Percentiles rank a stretch among this genome's conserved stretches.
Evolutionary conservation across 768 basidiomycete species (phyloP).

Genomic region (Rhodotorula paludigena): DNA sequence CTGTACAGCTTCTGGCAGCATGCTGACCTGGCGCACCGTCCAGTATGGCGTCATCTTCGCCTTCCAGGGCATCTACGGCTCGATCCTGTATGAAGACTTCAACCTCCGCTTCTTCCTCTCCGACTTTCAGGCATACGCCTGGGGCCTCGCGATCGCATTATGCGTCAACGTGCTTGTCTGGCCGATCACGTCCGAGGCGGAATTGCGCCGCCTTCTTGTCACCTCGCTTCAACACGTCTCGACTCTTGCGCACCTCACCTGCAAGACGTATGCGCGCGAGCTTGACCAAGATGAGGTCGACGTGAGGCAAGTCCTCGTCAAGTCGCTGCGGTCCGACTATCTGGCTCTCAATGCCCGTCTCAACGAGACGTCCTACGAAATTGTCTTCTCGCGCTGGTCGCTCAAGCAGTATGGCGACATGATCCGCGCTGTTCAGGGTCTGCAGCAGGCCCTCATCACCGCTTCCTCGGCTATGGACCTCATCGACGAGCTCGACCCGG

Average conservation of each 20-base stretch:
- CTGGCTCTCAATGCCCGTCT: slow-evolving; percentile 22
- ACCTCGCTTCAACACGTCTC: slow-evolving; percentile 33
- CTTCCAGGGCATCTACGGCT: slow-evolving; percentile 34
- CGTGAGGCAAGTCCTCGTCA: slow-evolving; percentile 33
- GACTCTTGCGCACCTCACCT: slow-evolving; percentile 28
- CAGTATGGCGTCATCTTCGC: slow-evolving; percentile 32
- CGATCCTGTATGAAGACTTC: slow-evolving; percentile 1
- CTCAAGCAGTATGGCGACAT: slow-evolving; percentile 24
- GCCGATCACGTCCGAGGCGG: slow-evolving; percentile 42
- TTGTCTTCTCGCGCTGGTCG: slow-evolving; percentile 19
- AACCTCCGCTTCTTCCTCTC: slow-evolving; percentile 38
- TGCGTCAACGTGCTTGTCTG: slow-evolving; percentile 44
- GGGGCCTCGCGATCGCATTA: slow-evolving; percentile 44
- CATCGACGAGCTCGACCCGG: slow-evolving; percentile 35
- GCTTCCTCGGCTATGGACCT: slow-evolving; percentile 30
- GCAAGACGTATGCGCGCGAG: slow-evolving; percentile 32
- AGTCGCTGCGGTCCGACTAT: slow-evolving; percentile 34
- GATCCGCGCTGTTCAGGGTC: slow-evolving; percentile 23
- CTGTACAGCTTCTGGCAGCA: too few relatives aligned
- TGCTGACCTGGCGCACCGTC: too few relatives aligned
- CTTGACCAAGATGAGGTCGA: slow-evolving; percentile 28
- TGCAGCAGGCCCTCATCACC: slow-evolving; percentile 39
- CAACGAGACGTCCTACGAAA: slow-evolving; percentile 29
- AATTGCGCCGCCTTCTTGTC: slow-evolving; percentile 42
- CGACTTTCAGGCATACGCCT: slow-evolving; percentile 41